Evolutionary conservation across 805 yeast species (phyloP), one percentile per base, ranked within the genome.

Genomic region (Metschnikowia lachancei): DNA sequence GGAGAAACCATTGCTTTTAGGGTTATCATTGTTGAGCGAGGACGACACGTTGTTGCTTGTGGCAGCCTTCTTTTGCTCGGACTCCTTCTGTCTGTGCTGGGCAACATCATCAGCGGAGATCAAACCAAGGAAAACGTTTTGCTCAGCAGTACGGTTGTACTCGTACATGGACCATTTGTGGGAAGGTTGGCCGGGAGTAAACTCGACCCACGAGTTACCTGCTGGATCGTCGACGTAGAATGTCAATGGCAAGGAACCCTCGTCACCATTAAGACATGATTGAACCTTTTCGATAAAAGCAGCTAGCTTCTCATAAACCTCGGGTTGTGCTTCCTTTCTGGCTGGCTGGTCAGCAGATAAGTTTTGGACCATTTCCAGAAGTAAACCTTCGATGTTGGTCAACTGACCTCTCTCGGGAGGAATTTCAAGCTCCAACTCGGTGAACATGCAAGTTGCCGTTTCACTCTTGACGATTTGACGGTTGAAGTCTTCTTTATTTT

Each of bases 171-270:
- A 77, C 97, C 97, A 92, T 66, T 91, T 89, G 66, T 88, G 95
- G 31, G 85, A 74, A 4, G 95, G 77, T 63, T 89, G 96, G 49
- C 87, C 91, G 16, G 97, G 97, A 49, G 79, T 67, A 64, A 77
- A 88, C 62, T 88, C 96, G 45, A 94, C 82, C 96, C 97, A 94
- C 4, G 98, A 92, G 71, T 94, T 94, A 13, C 99, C 99, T 1
- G 97, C 80, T 24, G 99, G 97, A 66, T 94, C 99, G 65, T 91
- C 96, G 10, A 89, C 70, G 19, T 77, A 74, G 40, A 92, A 77
- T 0, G 95, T 86, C 51, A 92, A 60, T 1, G 98, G 98, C 43
- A 87, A 66, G 16, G 80, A 76, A 28, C 78, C 80, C 43, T 77
- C 78, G 49, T 83, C 82, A 47, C 89, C 92, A n/a, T 76, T 74